Evolutionary conservation across 495 filamentous ascomycete genomes (phyloP).

Genomic region (Lepraria neglecta): DNA sequence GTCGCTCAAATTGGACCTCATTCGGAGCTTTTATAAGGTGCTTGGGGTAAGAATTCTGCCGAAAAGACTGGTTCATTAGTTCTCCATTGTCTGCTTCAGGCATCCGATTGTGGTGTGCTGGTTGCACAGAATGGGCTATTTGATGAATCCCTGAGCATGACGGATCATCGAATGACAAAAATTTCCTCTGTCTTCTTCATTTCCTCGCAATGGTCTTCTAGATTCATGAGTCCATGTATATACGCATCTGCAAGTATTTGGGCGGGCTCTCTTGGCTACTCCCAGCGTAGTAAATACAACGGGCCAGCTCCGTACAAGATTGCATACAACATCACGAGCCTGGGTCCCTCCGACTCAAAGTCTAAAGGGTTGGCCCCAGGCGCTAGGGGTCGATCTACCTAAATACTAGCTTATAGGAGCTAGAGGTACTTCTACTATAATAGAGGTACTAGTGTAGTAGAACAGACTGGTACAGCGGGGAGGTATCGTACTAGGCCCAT

Average conservation of each 20-base stretch:
- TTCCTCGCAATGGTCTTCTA: not conserved
- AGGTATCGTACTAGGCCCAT: too few relatives aligned
- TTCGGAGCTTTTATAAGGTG: too few relatives aligned
- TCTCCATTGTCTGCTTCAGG: too few relatives aligned
- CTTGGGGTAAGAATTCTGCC: too few relatives aligned
- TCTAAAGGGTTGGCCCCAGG: not conserved
- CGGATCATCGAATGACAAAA: not conserved
- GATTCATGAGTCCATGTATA: not conserved
- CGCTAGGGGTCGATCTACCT: not conserved
- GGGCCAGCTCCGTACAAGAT: not conserved
- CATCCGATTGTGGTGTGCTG: too few relatives aligned
- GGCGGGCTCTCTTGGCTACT: not conserved
- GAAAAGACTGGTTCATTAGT: too few relatives aligned
- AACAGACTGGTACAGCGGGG: too few relatives aligned
- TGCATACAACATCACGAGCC: not conserved
- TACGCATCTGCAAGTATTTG: slow-evolving; percentile 2
- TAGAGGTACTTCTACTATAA: too few relatives aligned
- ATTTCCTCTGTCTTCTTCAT: not conserved
- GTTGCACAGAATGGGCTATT: too few relatives aligned
- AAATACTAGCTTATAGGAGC: not conserved
- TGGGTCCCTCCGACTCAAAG: not conserved
- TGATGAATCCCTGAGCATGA: too few relatives aligned
- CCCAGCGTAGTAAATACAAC: not conserved
- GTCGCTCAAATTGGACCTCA: too few relatives aligned
- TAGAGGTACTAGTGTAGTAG: too few relatives aligned